Evolutionary conservation across 768 basidiomycete species (phyloP).

Genomic region (Steccherinum ochraceum): DNA sequence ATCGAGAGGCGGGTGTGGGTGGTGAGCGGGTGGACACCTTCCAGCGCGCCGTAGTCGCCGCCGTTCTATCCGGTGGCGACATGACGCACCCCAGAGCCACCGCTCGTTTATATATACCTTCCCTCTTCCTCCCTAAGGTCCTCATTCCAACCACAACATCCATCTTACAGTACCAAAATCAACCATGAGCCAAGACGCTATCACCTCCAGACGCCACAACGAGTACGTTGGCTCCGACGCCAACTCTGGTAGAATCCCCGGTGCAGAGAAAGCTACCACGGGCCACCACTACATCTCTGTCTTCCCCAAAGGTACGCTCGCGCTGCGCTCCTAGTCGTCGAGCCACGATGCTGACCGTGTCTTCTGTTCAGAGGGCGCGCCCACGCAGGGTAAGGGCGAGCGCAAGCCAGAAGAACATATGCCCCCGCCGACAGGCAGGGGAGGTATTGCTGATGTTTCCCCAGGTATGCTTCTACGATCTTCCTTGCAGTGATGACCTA

Average conservation of each 20-base stretch:
- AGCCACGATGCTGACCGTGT: constrained; percentile 14
- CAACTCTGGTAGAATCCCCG: constrained; percentile 17
- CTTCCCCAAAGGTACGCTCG: constrained; percentile 17
- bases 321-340: constrained; percentile 7
- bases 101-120: too few relatives aligned
- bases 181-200: constrained; percentile 14
- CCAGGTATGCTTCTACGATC: neutral
- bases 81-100: too few relatives aligned
- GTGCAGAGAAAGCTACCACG: constrained; percentile 20
- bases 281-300: constrained; percentile 20
- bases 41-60: too few relatives aligned
- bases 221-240: constrained; percentile 22
- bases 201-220: constrained; percentile 21
- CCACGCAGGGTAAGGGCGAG: neutral
- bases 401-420: constrained; percentile 17
- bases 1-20: too few relatives aligned
- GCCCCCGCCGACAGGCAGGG: constrained; percentile 18
- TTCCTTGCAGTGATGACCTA: neutral
- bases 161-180: neutral
- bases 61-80: too few relatives aligned
- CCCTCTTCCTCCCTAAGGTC: too few relatives aligned
- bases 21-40: too few relatives aligned
- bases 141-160: constrained; percentile 7
- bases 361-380: constrained; percentile 12
- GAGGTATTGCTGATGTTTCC: constrained; percentile 13